Evolutionary conservation across 768 basidiomycete genomes (phyloP).

Genomic region (Xerocomellus dryophilus): DNA sequence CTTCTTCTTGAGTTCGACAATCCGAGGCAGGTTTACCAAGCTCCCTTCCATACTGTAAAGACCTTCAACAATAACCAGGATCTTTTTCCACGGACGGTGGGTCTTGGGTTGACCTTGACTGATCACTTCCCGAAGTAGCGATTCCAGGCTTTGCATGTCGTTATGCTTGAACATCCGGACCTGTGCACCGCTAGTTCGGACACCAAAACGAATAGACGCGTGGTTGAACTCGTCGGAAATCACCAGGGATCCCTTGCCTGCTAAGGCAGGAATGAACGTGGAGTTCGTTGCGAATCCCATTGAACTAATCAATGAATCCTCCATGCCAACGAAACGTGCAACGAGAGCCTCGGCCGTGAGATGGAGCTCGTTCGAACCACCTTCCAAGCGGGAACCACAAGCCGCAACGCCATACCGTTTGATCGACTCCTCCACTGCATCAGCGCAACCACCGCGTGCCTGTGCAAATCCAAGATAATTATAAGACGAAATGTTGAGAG

Average conservation of each 20-base stretch:
- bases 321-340: constrained; percentile 84
- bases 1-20: constrained; percentile 85
- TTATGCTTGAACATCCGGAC: constrained; percentile 98
- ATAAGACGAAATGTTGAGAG: constrained; percentile 96
- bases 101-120: constrained; percentile 97
- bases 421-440: constrained; percentile 85
- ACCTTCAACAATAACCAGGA: constrained; percentile 91
- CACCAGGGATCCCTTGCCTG: constrained; percentile 86
- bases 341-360: constrained; percentile 78
- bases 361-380: constrained; percentile 86
- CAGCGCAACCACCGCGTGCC: constrained; percentile 88
- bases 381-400: constrained; percentile 76
- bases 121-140: constrained; percentile 81
- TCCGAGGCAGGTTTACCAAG: constrained; percentile 73
- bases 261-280: constrained; percentile 88
- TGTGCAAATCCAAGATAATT: constrained; percentile 99
- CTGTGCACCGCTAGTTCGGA: constrained; percentile 81
- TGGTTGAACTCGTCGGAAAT: constrained; percentile 98
- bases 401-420: constrained; percentile 76
- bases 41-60: constrained; percentile 99
- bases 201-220: constrained; percentile 91
- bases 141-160: constrained; percentile 81
- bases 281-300: constrained; percentile 99
- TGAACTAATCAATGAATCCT: constrained; percentile 85
- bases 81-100: constrained; percentile 99